A percentile compares a stretch with the other conserved stretches of the same genome.
Evolutionary conservation across 1,139 yeast species (phyloP).

Genomic region (Yamadazyma siamensis): DNA sequence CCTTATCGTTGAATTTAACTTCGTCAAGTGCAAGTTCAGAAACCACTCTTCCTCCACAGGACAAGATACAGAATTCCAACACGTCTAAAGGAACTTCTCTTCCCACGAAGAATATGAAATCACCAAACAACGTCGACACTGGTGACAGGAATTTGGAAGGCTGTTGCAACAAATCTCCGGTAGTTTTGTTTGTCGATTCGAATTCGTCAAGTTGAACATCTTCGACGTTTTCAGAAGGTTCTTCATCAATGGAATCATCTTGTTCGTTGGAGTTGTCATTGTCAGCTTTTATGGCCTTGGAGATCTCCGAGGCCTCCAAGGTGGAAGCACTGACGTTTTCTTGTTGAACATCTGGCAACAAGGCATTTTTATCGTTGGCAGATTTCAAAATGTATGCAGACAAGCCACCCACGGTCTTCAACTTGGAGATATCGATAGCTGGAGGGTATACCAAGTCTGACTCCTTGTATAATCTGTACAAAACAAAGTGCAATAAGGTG

Average conservation of each 20-base stretch:
- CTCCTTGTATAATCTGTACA: slow-evolving; percentile 82
- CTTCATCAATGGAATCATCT: slow-evolving; percentile 34
- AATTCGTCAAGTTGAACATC: slow-evolving; percentile 63
- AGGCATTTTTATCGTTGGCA: slow-evolving; percentile 35
- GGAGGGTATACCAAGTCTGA: slow-evolving; percentile 91
- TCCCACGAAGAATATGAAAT: slow-evolving; percentile 81
- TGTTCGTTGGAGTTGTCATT: slow-evolving; percentile 34
- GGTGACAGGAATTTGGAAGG: slow-evolving; percentile 66
- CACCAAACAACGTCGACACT: slow-evolving; percentile 62
- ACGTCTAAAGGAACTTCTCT: slow-evolving; percentile 95
- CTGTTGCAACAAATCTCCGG: slow-evolving; percentile 78
- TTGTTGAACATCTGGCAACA: slow-evolving; percentile 31
- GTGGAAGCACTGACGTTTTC: slow-evolving; percentile 34
- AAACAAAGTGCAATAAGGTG: slow-evolving; percentile 81
- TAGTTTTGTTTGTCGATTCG: slow-evolving; percentile 54
- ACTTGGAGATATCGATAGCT: slow-evolving; percentile 63
- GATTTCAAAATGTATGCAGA: slow-evolving; percentile 68
- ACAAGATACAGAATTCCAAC: slow-evolving; percentile 79
- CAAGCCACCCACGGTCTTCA: slow-evolving; percentile 88
- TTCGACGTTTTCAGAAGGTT: slow-evolving; percentile 43
- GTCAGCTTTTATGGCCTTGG: slow-evolving; percentile 52
- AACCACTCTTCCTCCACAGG: slow-evolving; percentile 84
- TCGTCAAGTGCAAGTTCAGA: slow-evolving; percentile 89
- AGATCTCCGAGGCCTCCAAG: slow-evolving; percentile 42
- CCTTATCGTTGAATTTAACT: slow-evolving; percentile 42